Base-by-base conservation (phyloP, 805 yeast genomes). In the Wickerhamomyces bisporus region DNA sequence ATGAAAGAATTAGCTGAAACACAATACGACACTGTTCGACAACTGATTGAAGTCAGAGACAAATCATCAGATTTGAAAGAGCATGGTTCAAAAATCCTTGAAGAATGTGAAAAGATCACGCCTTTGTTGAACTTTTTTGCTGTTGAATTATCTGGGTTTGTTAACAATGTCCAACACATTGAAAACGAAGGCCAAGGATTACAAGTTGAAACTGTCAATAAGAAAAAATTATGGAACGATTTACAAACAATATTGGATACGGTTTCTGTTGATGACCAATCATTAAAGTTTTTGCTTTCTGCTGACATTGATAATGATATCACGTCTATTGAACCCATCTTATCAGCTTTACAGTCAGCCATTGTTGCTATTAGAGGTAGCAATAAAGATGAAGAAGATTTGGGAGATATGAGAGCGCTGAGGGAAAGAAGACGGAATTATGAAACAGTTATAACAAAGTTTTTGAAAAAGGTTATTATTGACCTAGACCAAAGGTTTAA, bases 141-240 rank as follows among this genome's bases (percentile, higher is more conserved):
- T 13, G 79, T 80, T 45, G 85, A 81, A 44, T 60, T 81, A 34
- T 70, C 79, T 12, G 71, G 79, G 3, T 74, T 86, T 26, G 73
- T 79, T 12, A 77, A 77, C 3, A 91, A 84, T 43, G 77, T 89
- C 35, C 72, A 75, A 32, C 74, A 71, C 36, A 78, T 88, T 30
- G 95, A 87, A 53, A 67, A 69, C 26, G 84, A 81, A 53, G 79
- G 89, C 3, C 77, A 82, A 49, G 95, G 95, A 34, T 60, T 87
- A 14, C 96, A 89, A 60, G 81, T 89, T 6, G 81, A 80, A 48
- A 77, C 91, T 5, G 79, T 86, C 31, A 89, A 89, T 61, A 85
- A 84, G 58, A 86, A 85, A 50, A 57, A 71, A n/a, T 65, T 88
- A 18, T 81, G 79, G 69, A 75, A 72, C 33, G 88, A 86, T 43